Evolutionary conservation across 495 filamentous ascomycete genomes (phyloP), one percentile per base, ranked within the genome.

Genomic region (Penicillium roqueforti): DNA sequence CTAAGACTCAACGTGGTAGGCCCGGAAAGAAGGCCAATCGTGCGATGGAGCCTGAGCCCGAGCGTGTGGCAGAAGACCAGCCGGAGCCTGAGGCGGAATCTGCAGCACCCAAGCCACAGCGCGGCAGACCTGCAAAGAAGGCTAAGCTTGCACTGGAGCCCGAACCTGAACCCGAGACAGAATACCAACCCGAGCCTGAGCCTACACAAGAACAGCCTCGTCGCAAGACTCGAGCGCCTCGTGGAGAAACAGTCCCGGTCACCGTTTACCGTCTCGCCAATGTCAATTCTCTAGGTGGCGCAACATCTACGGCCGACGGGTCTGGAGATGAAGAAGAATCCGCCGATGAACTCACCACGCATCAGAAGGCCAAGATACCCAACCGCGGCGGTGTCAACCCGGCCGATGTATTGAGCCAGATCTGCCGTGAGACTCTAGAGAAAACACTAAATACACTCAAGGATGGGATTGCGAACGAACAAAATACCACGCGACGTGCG

Each of bases 391-490:
- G 83, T 26, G 84, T 87, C 51, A 89, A 88, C 56, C 72, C 81
- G 1, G 76, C 87, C 16, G 87, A 90, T 45, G 87, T 89, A 0
- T 64, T 89, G 9, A 75, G 79, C 43, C 84, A 88, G 64, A 77
- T 89, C 38, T 88, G 85, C 67, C 78, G 83, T 38, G 87, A 89
- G 61, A 80, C 85, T 1, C 69, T 87, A 25, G 81, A 81, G 32
- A 78, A 78, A 48, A 79, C 70, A 6, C 65, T 75, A 4, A 65
- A 68, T 3, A 69, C 74, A 9, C 65, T 75, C 11, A 67, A 69
- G 20, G 68, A 66, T 36, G 69, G 65, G 10, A 74, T 75, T 31
- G 65, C 58, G 7, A 72, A 69, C 39, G 73, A 74, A 16, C 50
- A 60, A 11, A 76, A 73, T 55, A 49, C 65, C 9, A 55, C 68